These are phyloP conservation scores for Aspergillus panamensis DNA, from an alignment of 495 filamentous ascomycete species.

Conservation along the genomic window DNA sequence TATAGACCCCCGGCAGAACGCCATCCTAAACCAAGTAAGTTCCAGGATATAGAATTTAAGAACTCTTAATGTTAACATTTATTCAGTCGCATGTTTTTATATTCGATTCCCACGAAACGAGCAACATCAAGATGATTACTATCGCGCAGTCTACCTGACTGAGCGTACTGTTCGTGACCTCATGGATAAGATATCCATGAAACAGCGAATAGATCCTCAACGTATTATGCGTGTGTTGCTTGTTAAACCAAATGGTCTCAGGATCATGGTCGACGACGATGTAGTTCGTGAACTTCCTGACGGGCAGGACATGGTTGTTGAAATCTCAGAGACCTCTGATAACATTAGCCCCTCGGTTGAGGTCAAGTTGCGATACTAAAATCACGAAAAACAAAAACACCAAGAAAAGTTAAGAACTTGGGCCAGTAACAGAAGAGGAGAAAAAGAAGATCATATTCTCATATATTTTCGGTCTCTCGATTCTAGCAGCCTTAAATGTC, in stretches of 20 bases:
- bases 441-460: background rate
- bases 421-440: background rate
- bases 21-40: slow-evolving; percentile 63
- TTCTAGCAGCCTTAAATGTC: background rate
- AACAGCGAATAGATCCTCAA: slow-evolving; percentile 73
- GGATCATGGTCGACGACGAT: slow-evolving; percentile 87
- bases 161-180: slow-evolving; percentile 73
- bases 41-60: background rate
- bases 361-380: slow-evolving; percentile 42
- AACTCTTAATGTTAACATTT: background rate
- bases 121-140: slow-evolving; percentile 57
- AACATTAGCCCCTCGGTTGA: slow-evolving; percentile 29
- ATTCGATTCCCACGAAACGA: slow-evolving; percentile 56
- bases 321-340: slow-evolving; percentile 45
- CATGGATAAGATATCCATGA: slow-evolving; percentile 64
- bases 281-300: slow-evolving; percentile 79
- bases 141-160: slow-evolving; percentile 83
- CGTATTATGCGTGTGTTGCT: slow-evolving; percentile 66
- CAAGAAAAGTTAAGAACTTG: background rate
- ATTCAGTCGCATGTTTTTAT: slow-evolving; percentile 81
- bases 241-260: slow-evolving; percentile 65
- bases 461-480: background rate
- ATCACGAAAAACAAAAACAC: background rate
- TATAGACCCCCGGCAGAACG: slow-evolving; percentile 80
- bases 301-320: slow-evolving; percentile 82